Evolutionary conservation across 2,329 filamentous ascomycete species (phyloP).

Genomic region (Nemania sp.): DNA sequence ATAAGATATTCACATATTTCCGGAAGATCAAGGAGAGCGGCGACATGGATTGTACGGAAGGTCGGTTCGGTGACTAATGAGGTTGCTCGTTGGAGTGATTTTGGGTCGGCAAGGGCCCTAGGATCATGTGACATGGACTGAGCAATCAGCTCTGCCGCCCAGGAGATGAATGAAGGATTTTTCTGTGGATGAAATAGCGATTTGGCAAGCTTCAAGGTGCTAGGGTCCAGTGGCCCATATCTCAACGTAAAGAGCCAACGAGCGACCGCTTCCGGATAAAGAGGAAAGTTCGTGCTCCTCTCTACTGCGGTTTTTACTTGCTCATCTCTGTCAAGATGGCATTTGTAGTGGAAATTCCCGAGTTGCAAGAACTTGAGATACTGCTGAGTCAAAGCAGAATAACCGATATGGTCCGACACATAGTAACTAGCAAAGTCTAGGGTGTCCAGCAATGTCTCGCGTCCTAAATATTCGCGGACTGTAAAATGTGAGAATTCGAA

Average conservation of each 20-base stretch:
- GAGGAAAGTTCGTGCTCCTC: neutral
- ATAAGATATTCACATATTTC: constrained; percentile 13
- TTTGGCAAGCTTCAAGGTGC: constrained; percentile 7
- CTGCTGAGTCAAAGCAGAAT: constrained; percentile 13
- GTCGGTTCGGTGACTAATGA: neutral
- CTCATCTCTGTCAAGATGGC: neutral
- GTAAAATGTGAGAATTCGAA: constrained; percentile 32
- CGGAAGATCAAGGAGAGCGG: constrained; percentile 8
- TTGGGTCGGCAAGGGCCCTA: neutral
- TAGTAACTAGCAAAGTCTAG: constrained; percentile 13
- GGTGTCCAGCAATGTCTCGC: neutral
- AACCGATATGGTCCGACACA: constrained; percentile 10
- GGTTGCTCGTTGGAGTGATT: neutral
- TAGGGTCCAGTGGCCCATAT: neutral
- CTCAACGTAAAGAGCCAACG: neutral
- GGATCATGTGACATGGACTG: neutral
- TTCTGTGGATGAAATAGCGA: constrained; percentile 17
- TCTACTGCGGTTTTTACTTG: neutral
- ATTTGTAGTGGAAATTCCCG: constrained; percentile 14
- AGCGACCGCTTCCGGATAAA: neutral
- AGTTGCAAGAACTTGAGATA: constrained; percentile 27
- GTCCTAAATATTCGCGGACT: constrained; percentile 26
- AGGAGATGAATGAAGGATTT: constrained; percentile 13
- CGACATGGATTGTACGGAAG: constrained; percentile 12
- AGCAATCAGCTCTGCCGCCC: neutral